phyloP scores from a whole-genome alignment of 345 rosid genomes.

The Theobroma cacao region DNA sequence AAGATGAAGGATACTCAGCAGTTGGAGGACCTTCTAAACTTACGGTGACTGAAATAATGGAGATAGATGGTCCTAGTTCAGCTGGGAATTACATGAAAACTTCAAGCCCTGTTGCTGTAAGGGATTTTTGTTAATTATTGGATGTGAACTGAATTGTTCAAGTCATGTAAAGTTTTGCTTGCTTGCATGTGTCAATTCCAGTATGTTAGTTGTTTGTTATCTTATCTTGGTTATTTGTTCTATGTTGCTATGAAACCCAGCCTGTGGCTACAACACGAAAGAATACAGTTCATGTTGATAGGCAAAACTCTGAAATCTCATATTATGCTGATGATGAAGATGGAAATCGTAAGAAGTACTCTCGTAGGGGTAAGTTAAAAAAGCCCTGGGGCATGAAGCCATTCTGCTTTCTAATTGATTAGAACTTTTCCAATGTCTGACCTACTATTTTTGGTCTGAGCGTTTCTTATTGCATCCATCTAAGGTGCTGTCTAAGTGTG shows the following conservation, averaged over 20 bases:
- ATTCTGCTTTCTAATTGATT: neutral
- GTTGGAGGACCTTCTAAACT: conserved; percentile 48
- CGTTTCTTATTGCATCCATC: neutral
- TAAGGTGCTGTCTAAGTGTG: neutral
- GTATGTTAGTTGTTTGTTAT: neutral
- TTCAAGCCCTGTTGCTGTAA: conserved; percentile 78
- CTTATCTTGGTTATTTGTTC: neutral
- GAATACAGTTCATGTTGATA: conserved; percentile 60
- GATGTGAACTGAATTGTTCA: neutral
- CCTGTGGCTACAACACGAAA: conserved; percentile 85
- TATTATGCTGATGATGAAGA: conserved; percentile 97
- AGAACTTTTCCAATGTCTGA: neutral
- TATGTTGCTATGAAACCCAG: conserved; percentile 35
- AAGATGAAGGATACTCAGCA: conserved; percentile 38
- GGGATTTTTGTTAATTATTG: conserved; percentile 26
- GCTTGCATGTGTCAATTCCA: conserved; percentile 5
- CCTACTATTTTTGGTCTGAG: neutral
- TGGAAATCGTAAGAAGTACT: conserved; percentile 74
- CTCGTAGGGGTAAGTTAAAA: conserved; percentile 69
- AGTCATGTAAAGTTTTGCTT: neutral
- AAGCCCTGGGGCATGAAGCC: neutral
- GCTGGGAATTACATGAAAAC: conserved; percentile 63
- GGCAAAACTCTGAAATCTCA: conserved; percentile 74
- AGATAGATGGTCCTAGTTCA: conserved; percentile 78
- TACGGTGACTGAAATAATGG: conserved; percentile 72